Percentiles rank a stretch among this genome's conserved stretches.
These are phyloP conservation scores for Halophytophthora polymorphica DNA, from an alignment of 352 stramenopile species.

Conservation along the genomic window DNA sequence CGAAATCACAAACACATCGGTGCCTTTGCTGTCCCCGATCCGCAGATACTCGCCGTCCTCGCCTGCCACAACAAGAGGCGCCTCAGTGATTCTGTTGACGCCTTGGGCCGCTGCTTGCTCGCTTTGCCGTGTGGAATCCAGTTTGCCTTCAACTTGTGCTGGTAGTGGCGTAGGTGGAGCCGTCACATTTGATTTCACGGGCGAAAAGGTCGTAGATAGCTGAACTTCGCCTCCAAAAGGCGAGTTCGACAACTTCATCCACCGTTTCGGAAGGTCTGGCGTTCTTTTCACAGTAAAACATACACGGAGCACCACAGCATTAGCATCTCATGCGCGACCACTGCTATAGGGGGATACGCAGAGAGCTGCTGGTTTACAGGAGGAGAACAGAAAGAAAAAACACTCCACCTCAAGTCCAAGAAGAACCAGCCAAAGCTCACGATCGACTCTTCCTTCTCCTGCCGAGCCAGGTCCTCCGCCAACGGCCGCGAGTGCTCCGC, in stretches of 20 bases:
- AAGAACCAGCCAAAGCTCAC: slow-evolving; percentile 82
- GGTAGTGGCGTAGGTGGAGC: neutral
- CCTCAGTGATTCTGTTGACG: neutral
- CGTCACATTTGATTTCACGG: slow-evolving; percentile 1
- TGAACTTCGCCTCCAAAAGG: slow-evolving; percentile 68
- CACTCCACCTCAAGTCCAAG: slow-evolving; percentile 59
- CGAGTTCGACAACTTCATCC: slow-evolving; percentile 73
- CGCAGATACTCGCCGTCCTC: slow-evolving; percentile 49
- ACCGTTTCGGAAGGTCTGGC: slow-evolving; percentile 59
- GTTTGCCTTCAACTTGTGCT: neutral
- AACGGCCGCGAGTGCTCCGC: slow-evolving; percentile 11
- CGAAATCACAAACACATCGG: slow-evolving; percentile 64
- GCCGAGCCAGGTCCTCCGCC: slow-evolving; percentile 12
- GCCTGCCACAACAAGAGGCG: slow-evolving; percentile 11
- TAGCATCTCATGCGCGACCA: neutral
- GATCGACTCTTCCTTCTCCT: slow-evolving; percentile 35
- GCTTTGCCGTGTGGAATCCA: neutral
- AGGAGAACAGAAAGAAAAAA: too few species aligned
- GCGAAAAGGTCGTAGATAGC: slow-evolving; percentile 42
- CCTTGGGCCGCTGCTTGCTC: neutral
- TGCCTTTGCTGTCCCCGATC: slow-evolving; percentile 35
- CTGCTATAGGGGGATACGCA: neutral
- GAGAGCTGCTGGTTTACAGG: neutral
- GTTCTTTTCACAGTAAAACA: slow-evolving; percentile 33
- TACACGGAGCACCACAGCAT: neutral